Percentiles rank a stretch among this genome's conserved stretches.
phyloP scores from a whole-genome alignment of 176 grass and related monocot genomes.

The Musa troglodytarum region DNA sequence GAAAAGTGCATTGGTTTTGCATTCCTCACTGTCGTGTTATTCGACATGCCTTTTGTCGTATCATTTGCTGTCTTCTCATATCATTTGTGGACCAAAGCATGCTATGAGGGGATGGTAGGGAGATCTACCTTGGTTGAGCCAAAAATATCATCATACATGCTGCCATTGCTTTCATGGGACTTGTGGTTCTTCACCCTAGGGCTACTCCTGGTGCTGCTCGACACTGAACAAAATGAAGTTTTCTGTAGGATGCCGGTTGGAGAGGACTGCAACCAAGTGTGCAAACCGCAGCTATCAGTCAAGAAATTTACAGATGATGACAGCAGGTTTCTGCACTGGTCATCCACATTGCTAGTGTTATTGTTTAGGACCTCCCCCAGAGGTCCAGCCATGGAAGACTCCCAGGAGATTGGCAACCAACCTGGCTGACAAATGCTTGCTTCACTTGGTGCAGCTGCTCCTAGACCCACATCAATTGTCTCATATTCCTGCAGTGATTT shows the following conservation, averaged over 20 bases:
- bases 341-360: slow-evolving; percentile 9
- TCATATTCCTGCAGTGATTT: slow-evolving; percentile 37
- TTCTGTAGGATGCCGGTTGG: slow-evolving; percentile 34
- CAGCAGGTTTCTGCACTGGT: slow-evolving; percentile 28
- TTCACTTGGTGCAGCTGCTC: slow-evolving; percentile 17
- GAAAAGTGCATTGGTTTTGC: neutral
- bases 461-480: slow-evolving; percentile 12
- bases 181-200: neutral
- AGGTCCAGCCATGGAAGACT: slow-evolving; percentile 49
- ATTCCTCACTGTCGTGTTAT: neutral
- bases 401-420: slow-evolving; percentile 17
- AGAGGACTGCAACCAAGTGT: slow-evolving; percentile 42
- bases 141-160: slow-evolving; percentile 23
- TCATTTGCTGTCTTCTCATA: neutral
- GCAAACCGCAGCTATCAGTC: slow-evolving; percentile 59
- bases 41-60: neutral
- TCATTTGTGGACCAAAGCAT: neutral
- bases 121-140: slow-evolving; percentile 7
- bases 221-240: slow-evolving; percentile 11
- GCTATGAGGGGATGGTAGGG: slow-evolving; percentile 4
- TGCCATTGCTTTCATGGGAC: neutral
- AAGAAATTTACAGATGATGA: slow-evolving; percentile 48
- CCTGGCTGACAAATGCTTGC: slow-evolving; percentile 5
- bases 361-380: slow-evolving; percentile 72
- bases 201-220: slow-evolving; percentile 24